phyloP scores from a whole-genome alignment of 495 filamentous ascomycete genomes.

The Hamigera avellanea region DNA sequence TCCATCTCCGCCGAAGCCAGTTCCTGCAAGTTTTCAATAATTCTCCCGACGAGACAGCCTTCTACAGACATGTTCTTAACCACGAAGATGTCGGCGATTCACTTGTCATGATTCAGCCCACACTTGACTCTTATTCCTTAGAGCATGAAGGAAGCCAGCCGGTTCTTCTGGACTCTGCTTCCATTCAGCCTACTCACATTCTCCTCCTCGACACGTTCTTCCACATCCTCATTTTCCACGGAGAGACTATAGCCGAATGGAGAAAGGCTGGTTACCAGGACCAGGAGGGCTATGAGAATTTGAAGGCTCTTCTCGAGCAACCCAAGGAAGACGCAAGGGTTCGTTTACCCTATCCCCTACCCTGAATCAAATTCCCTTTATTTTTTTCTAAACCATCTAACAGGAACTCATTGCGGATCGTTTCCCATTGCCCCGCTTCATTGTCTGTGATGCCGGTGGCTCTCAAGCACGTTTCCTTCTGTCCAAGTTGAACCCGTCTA shows the following conservation, averaged over 20 bases:
- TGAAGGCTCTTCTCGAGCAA: conserved; percentile 74
- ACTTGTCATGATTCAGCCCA: conserved; percentile 98
- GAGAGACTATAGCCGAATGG: conserved; percentile 97
- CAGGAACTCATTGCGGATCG: conserved; percentile 95
- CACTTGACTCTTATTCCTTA: conserved; percentile 93
- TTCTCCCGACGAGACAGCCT: conserved; percentile 96
- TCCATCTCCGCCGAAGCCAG: conserved; percentile 91
- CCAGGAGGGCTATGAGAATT: conserved; percentile 97
- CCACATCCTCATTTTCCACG: conserved; percentile 98
- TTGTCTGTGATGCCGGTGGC: conserved; percentile 95
- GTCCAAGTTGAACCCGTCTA: conserved; percentile 95
- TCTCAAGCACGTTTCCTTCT: conserved; percentile 97
- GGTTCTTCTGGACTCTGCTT: conserved; percentile 89
- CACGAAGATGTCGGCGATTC: conserved; percentile 97
- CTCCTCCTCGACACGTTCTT: conserved; percentile 97
- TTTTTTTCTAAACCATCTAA: not conserved
- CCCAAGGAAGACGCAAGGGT: conserved; percentile 98
- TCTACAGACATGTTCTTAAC: conserved; percentile 93
- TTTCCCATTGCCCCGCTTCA: conserved; percentile 95
- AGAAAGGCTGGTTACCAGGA: conserved; percentile 97
- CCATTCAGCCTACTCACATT: conserved; percentile 89
- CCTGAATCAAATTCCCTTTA: not conserved
- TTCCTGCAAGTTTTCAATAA: conserved; percentile 99
- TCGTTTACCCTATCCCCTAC: conserved; percentile 18
- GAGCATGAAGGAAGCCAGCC: conserved; percentile 85